Evolutionary conservation across 2,329 filamentous ascomycete genomes (phyloP).

Genomic region (Chalaropsis thielavioides): DNA sequence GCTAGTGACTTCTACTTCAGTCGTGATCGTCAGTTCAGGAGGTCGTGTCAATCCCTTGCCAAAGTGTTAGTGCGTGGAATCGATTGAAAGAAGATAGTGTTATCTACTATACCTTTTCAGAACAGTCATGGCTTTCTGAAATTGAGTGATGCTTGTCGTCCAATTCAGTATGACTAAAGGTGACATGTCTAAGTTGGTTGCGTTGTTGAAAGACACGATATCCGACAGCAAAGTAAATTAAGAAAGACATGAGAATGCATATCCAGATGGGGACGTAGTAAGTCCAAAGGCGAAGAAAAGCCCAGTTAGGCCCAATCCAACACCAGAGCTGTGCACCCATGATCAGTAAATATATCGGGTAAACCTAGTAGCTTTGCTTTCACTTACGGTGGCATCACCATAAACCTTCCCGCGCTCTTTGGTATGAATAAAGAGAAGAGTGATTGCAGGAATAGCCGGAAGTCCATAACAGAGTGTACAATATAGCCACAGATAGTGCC

Average conservation of each 20-base stretch:
- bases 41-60: conserved; percentile 22
- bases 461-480: conserved; percentile 55
- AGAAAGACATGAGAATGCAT: conserved; percentile 39
- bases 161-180: conserved; percentile 21
- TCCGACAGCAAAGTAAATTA: conserved; percentile 43
- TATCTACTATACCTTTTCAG: conserved; percentile 24
- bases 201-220: conserved; percentile 45
- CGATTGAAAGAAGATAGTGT: neutral
- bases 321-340: conserved; percentile 39
- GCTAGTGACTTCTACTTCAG: conserved; percentile 28
- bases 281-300: conserved; percentile 42
- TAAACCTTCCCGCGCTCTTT: conserved; percentile 31
- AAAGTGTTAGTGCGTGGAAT: neutral
- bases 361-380: neutral
- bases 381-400: conserved; percentile 41
- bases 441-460: conserved; percentile 51
- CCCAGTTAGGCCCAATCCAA: conserved; percentile 43
- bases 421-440: conserved; percentile 43
- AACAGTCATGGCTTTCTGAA: conserved; percentile 23
- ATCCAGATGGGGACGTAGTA: conserved; percentile 49
- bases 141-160: conserved; percentile 20
- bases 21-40: conserved; percentile 34
- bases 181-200: conserved; percentile 39
- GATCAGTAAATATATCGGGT: conserved; percentile 5
- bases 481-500: conserved; percentile 59